Base-by-base conservation (phyloP, 78 protist genomes). In the Polysphondylium violaceum region DNA sequence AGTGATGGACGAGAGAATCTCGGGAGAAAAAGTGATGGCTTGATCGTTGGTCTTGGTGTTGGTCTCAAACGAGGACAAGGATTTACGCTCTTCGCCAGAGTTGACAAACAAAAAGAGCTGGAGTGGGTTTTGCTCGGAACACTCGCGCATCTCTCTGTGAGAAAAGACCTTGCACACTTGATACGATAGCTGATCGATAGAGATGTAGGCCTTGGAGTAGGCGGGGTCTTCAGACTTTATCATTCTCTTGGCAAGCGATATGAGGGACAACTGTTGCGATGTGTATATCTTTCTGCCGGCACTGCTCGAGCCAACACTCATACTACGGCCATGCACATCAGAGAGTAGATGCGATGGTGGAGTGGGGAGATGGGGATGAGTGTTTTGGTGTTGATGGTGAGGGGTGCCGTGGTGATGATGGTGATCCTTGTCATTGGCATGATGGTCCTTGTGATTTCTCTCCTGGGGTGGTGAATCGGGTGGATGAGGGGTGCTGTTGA, bases 141-240 rank as follows among this genome's bases (percentile, higher is more conserved):
- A 88, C 27, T 88, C 94, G 25, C 87, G 61, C 94, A 88, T 69
- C 58, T 88, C 94, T 25, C 87, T 61, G 7, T 88, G 94, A 2
- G 94, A 88, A 14, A 74, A 88, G 14, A 76, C 69, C 58, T 88
- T 76, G 40, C 78, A 55, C 44, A 88, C 64, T 76, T 88, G 87
- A 47, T 67, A 76, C 5, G 87, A 73, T 19, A 88, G 55, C 47
- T 74, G 87, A 27, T 88, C 87, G 47, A 75, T 56, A 11, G 79
- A 88, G 23, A 88, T 67, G 36, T 69, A 83, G 2, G 91, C 91
- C 44, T 83, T 83, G 12, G 79, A 35, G 12, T 83, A 83, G 16
- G 91, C 91, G 2, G 91, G 91, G 53, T 88, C 94, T 14, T 78
- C 87, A 53, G 76, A 59, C 36, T 55, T 64, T 14, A 76, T 53